Base-by-base conservation (phyloP, 192 early-diverging fungal species). In the Thoreauomyces humboldtii region DNA sequence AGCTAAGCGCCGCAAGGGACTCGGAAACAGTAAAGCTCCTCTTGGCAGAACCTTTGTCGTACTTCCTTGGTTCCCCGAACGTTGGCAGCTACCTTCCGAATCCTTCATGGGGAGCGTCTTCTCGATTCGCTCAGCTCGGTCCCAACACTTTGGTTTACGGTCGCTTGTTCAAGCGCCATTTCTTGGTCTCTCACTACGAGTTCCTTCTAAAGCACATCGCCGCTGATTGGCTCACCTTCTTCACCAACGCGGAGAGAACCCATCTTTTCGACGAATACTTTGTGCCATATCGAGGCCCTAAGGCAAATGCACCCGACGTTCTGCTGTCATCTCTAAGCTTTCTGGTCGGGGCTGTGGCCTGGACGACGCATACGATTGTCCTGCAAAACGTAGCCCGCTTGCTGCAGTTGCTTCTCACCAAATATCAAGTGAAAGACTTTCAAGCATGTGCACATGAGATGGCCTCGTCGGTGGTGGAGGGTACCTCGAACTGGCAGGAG, bases 241-340 rank as follows among this genome's bases (percentile, higher is more conserved):
- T 61, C 44, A 11, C 41, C 0, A 32, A 45, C 7, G 22, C 14
- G 15, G 59, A 61, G 45, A n/a, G 44, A 21, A 14, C 7, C 17
- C 27, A n/a, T 32, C 21, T 61, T 21, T 61, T 61, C 27, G 59
- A 61, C 21, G 41, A 41, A 28, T 61, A 61, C 59, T 61, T 61
- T 46, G 29, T 46, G 14, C 55, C 55, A 3, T 32, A 57, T 36
- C n/a, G n/a, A n/a, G n/a, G n/a, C n/a, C n/a, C n/a, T n/a, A n/a
- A n/a, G n/a, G n/a, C n/a, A n/a, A n/a, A n/a, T n/a, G n/a, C n/a
- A n/a, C 33, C 55, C 34, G 55, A 35, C 21, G 7, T 6, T 34
- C 34, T n/a, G 55, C 19, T n/a, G 4, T 27, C 38, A 31, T 57
- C 55, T n/a, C 5, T 57, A 11, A n/a, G 55, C 15, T 45, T 33